Evolutionary conservation across 352 stramenopile genomes (phyloP).

Genomic region (Globisporangium canariense): DNA sequence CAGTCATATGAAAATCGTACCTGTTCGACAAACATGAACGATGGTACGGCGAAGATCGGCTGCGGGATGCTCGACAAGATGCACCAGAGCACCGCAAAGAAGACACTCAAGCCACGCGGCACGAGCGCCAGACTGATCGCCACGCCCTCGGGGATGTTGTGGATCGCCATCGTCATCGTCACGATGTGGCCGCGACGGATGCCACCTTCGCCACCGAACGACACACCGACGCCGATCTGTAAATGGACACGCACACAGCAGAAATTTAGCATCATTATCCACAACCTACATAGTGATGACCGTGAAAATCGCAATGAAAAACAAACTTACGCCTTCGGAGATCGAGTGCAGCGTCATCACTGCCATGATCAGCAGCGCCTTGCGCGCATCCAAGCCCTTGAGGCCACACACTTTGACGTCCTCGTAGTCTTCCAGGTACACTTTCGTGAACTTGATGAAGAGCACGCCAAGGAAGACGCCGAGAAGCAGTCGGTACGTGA

Average conservation of each 20-base stretch:
- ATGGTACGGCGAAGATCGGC: slow-evolving; percentile 97
- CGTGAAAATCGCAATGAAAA: slow-evolving; percentile 5
- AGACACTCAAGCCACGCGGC: slow-evolving; percentile 87
- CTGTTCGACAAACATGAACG: slow-evolving; percentile 89
- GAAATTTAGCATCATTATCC: neutral
- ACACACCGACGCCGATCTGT: slow-evolving; percentile 94
- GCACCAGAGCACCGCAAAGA: slow-evolving; percentile 86
- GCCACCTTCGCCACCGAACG: slow-evolving; percentile 92
- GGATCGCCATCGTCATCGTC: slow-evolving; percentile 95
- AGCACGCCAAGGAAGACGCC: slow-evolving; percentile 91
- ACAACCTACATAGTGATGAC: neutral
- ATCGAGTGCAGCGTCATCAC: slow-evolving; percentile 99
- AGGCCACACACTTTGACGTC: slow-evolving; percentile 88
- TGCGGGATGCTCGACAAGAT: slow-evolving; percentile 92
- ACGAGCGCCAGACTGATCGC: slow-evolving; percentile 95
- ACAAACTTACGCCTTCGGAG: slow-evolving; percentile 89
- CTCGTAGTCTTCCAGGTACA: slow-evolving; percentile 94
- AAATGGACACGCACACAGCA: neutral
- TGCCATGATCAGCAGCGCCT: slow-evolving; percentile 96
- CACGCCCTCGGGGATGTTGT: slow-evolving; percentile 98
- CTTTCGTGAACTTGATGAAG: slow-evolving; percentile 96
- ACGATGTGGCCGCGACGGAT: slow-evolving; percentile 96
- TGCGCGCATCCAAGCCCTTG: slow-evolving; percentile 83
- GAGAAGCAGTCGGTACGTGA: slow-evolving; percentile 80
- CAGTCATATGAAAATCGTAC: slow-evolving; percentile 8